Conservation (phyloP, 345 rosid species). For the Capsella bursapastoris region DNA sequence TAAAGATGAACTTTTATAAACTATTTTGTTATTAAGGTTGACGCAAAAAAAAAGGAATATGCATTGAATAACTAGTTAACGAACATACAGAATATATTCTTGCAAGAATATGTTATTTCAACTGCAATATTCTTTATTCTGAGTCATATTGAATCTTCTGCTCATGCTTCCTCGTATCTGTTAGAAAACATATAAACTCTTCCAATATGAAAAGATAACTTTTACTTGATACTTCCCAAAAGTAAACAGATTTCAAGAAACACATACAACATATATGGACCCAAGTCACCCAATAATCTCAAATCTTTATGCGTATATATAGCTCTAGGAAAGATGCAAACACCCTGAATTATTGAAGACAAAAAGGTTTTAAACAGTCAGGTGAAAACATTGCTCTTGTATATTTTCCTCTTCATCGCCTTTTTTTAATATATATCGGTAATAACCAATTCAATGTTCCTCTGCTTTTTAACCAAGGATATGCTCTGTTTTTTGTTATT, state of each 20-base stretch:
- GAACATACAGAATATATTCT: constrained; percentile 12
- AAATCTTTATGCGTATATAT: constrained; percentile 24
- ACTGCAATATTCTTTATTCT: constrained; percentile 22
- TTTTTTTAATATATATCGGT: not conserved
- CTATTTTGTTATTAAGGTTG: constrained; percentile 15
- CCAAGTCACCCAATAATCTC: constrained; percentile 14
- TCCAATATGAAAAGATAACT: not conserved
- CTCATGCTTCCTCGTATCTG: constrained; percentile 32
- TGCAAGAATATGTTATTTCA: not conserved
- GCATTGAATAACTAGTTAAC: not conserved
- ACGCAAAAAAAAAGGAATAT: not conserved
- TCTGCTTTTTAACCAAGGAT: constrained; percentile 2
- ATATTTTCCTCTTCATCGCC: constrained; percentile 2
- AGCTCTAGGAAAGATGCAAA: constrained; percentile 15
- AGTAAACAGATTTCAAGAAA: constrained; percentile 27
- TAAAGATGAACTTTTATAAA: not conserved
- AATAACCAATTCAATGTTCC: not conserved
- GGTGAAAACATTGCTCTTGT: constrained; percentile 16
- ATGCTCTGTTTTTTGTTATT: constrained; percentile 33
- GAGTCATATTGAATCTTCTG: constrained; percentile 14
- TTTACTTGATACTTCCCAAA: constrained; percentile 23
- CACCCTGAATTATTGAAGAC: constrained; percentile 21
- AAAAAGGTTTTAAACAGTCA: not conserved
- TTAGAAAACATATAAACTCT: constrained; percentile 22
- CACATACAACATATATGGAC: constrained; percentile 33